Base-by-base conservation (phyloP, 78 protist genomes). In the Goniomonas avonlea region DNA sequence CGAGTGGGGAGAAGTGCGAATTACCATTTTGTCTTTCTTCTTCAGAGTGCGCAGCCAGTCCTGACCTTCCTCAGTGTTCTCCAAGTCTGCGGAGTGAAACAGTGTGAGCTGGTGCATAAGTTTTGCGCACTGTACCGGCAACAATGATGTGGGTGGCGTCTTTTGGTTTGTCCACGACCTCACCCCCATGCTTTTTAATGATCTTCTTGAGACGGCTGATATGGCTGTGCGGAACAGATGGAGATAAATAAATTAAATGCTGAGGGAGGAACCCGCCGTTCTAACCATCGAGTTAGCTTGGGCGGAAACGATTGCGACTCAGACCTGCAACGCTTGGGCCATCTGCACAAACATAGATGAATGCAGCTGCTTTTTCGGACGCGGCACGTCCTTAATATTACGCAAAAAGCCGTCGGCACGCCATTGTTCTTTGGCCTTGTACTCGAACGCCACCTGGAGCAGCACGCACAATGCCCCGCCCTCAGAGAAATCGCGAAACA, bases 381-480 rank as follows among this genome's bases (percentile, higher is more conserved):
- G 15, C 17, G 50, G n/a, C n/a, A n/a, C n/a, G n/a, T n/a, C n/a
- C n/a, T n/a, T n/a, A n/a, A n/a, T n/a, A n/a, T n/a, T n/a, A n/a
- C 8, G 43, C 21, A 20, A 8, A 40, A 40, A 73, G 53, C 45
- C 23, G 77, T 45, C 38, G 47, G 17, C 29, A 18, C 48, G 37
- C 77, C 77, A 73, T 5, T 29, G 60, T 5, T 37, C 29, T 58
- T 73, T 27, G 39, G 25, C 13, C 25, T 73, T 73, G 37, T 73
- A 9, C 29, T 11, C 77, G 11, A 20, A 69, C 27, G 50, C 20
- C 25, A n/a, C 18, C 21, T 34, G 47, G 47, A 25, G 32, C 27
- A 69, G 25, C 11, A 69, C 48, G 32, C 75, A 69, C 75, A 69
- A n/a, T n/a, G 55, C 20, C 13, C 75, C 75, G 25, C 75, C 75